Percentiles rank a stretch among this genome's conserved stretches.
phyloP scores from a whole-genome alignment of 768 basidiomycete genomes.

The Erythrobasidium yunnanense region DNA sequence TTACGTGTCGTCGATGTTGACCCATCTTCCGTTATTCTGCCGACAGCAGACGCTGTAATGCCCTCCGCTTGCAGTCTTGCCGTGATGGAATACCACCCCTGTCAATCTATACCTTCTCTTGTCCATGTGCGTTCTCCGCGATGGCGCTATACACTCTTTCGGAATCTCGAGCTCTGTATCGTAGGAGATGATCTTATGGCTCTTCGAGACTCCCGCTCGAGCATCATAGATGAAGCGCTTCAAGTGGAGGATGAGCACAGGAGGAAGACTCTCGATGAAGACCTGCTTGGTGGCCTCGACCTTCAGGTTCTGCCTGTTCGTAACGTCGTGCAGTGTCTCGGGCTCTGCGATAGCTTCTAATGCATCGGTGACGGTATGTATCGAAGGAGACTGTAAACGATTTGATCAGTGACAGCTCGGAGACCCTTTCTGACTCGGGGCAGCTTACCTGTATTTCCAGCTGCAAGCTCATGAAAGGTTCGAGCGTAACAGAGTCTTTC shows the following conservation, averaged over 20 bases:
- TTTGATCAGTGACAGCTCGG: neutral
- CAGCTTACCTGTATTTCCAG: conserved; percentile 70
- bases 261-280: conserved; percentile 70
- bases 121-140: conserved; percentile 23
- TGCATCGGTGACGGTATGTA: conserved; percentile 72
- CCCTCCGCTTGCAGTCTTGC: conserved; percentile 74
- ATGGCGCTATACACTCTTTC: conserved; percentile 55
- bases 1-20: conserved; percentile 81
- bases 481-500: conserved; percentile 71
- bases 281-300: conserved; percentile 64
- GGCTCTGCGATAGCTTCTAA: conserved; percentile 65
- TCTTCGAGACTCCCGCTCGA: conserved; percentile 67
- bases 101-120: conserved; percentile 51
- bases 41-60: conserved; percentile 85
- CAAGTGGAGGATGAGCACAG: conserved; percentile 73
- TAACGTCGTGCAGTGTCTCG: conserved; percentile 60
- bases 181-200: conserved; percentile 68
- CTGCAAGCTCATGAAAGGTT: conserved; percentile 79
- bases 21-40: conserved; percentile 58
- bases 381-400: conserved; percentile 44
- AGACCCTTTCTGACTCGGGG: no score
- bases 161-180: conserved; percentile 66
- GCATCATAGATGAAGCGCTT: conserved; percentile 85
- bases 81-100: conserved; percentile 83
- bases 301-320: conserved; percentile 51